Evolutionary conservation across 1,139 yeast species (phyloP).

Genomic region (Yamadazyma buinensis): DNA sequence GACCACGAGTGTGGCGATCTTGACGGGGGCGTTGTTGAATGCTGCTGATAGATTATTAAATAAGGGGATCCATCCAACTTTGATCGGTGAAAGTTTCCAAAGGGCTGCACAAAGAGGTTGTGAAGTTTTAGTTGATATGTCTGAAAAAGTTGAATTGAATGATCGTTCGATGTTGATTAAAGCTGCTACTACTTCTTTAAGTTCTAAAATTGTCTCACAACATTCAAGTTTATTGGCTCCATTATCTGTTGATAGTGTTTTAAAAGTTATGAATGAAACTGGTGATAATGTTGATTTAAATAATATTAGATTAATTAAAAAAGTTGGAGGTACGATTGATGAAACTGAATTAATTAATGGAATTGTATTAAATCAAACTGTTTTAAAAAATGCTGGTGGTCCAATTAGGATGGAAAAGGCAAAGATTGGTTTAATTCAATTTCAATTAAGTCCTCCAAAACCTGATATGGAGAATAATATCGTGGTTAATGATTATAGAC

Average conservation of each 20-base stretch:
- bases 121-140: slow-evolving; percentile 80
- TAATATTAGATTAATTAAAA: slow-evolving; percentile 85
- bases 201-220: slow-evolving; percentile 94
- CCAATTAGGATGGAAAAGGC: slow-evolving; percentile 95
- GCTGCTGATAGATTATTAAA: slow-evolving; percentile 89
- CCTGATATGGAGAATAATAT: slow-evolving; percentile 98
- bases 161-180: slow-evolving; percentile 81
- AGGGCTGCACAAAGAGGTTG: slow-evolving; percentile 89
- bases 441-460: slow-evolving; percentile 96
- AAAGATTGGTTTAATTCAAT: slow-evolving; percentile 84
- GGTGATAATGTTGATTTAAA: slow-evolving; percentile 71
- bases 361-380: slow-evolving; percentile 87
- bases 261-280: slow-evolving; percentile 62
- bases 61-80: slow-evolving; percentile 94
- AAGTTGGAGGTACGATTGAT: slow-evolving; percentile 96
- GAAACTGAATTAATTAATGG: slow-evolving; percentile 94
- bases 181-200: slow-evolving; percentile 92
- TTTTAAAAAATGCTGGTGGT: slow-evolving; percentile 90
- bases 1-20: slow-evolving; percentile 93
- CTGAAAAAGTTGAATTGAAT: slow-evolving; percentile 65
- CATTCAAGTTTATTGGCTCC: slow-evolving; percentile 84
- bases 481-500: slow-evolving; percentile 95
- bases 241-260: slow-evolving; percentile 89
- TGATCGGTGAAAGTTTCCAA: slow-evolving; percentile 92
- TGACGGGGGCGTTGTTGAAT: slow-evolving; percentile 89